These are phyloP conservation scores for Gilbertella persicaria DNA, from an alignment of 371 early-diverging fungal genomes.

Conservation along the genomic window DNA sequence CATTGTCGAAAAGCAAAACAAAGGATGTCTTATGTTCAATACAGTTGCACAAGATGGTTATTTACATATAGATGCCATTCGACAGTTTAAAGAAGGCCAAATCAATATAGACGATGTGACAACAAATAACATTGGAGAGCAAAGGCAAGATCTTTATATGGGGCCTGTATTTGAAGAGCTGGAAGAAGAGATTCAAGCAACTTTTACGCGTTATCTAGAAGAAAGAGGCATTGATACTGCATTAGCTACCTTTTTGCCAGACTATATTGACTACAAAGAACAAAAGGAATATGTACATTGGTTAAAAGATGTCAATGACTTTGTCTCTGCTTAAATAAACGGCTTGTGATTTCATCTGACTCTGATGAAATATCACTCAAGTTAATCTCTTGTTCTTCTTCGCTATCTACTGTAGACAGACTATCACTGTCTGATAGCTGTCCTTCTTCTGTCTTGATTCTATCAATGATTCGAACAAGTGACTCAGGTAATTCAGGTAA, in stretches of 20 bases:
- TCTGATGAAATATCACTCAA: constrained; percentile 6
- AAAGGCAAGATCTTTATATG: constrained; percentile 32
- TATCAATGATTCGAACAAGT: not conserved
- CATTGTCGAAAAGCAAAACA: constrained; percentile 62
- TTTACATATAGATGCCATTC: constrained; percentile 74
- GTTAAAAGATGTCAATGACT: constrained; percentile 79
- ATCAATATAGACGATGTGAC: constrained; percentile 59
- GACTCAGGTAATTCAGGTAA: not conserved
- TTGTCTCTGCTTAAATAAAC: constrained; percentile 68
- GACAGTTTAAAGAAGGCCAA: constrained; percentile 60
- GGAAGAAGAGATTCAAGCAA: constrained; percentile 66
- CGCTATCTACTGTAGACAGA: not conserved
- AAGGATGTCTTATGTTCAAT: constrained; percentile 70
- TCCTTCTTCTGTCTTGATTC: not conserved
- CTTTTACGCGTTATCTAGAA: constrained; percentile 82
- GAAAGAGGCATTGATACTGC: constrained; percentile 86
- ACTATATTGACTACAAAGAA: constrained; percentile 92
- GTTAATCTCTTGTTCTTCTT: not conserved
- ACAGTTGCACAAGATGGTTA: constrained; percentile 73
- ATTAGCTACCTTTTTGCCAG: constrained; percentile 83
- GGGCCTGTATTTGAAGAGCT: constrained; percentile 26
- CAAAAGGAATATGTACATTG: constrained; percentile 90
- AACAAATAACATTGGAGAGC: constrained; percentile 69
- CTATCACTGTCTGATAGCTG: not conserved
- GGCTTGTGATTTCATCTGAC: constrained; percentile 5